Evolutionary conservation across 2,329 filamentous ascomycete species (phyloP).

Genomic region (Tolypocladium pustulatum): DNA sequence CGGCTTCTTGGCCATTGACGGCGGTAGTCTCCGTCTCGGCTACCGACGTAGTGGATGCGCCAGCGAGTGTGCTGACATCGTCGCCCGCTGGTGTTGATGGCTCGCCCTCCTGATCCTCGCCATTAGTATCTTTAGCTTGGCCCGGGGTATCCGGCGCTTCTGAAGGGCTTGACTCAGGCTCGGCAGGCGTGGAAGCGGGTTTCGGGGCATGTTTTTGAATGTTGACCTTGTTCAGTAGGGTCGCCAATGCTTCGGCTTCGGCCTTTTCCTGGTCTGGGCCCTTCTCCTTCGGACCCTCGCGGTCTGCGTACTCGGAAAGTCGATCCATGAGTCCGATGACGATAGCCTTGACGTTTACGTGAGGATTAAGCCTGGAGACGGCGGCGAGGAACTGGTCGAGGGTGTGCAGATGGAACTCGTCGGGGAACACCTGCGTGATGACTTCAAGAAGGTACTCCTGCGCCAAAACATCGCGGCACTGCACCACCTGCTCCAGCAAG

Average conservation of each 20-base stretch:
- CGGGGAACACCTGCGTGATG: constrained; percentile 96
- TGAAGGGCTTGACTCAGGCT: constrained; percentile 24
- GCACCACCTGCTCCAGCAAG: constrained; percentile 90
- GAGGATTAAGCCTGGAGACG: constrained; percentile 84
- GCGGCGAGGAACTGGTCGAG: constrained; percentile 91
- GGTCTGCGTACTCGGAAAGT: constrained; percentile 85
- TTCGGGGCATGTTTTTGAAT: constrained; percentile 45
- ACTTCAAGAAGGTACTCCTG: constrained; percentile 98
- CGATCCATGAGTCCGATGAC: constrained; percentile 98
- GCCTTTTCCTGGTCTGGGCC: constrained; percentile 62
- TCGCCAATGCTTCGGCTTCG: constrained; percentile 74
- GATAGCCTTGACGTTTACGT: constrained; percentile 96
- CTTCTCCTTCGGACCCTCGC: constrained; percentile 65
- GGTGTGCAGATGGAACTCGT: constrained; percentile 96
- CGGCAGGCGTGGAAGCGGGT: constrained; percentile 7
- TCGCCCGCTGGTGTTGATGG: constrained; percentile 15
- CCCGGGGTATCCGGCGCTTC: constrained; percentile 11
- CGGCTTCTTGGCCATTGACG: constrained; percentile 32
- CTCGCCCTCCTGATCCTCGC: constrained; percentile 12
- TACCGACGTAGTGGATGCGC: constrained; percentile 26
- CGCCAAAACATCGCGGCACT: constrained; percentile 91
- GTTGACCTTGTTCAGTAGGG: constrained; percentile 67
- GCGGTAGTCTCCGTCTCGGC: constrained; percentile 37
- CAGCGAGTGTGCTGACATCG: constrained; percentile 15
- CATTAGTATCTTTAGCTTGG: constrained; percentile 20